A percentile compares a stretch with the other conserved stretches of the same genome.
Evolutionary conservation across 2,329 filamentous ascomycete species (phyloP).

Genomic region (Xylariaceae sp.): DNA sequence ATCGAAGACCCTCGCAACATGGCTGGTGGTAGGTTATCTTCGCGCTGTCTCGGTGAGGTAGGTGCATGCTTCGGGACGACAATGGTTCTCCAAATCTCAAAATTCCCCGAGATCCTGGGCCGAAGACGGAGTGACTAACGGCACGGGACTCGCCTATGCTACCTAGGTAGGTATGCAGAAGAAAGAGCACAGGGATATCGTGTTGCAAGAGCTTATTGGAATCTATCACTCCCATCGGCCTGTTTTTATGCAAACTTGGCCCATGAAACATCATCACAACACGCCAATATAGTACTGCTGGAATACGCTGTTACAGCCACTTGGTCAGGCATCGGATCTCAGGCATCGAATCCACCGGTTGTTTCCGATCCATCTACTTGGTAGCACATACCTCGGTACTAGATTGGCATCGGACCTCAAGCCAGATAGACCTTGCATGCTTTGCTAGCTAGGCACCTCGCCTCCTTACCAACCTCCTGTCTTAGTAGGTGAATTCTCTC

Average conservation of each 20-base stretch:
- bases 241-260: not conserved
- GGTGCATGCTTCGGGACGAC: not conserved
- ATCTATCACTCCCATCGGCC: not conserved
- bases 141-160: not conserved
- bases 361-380: constrained; percentile 10
- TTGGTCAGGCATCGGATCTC: not conserved
- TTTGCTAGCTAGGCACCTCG: too few species aligned
- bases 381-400: too few species aligned
- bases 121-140: constrained; percentile 14
- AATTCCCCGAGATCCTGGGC: constrained; percentile 6
- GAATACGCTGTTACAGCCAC: too few species aligned
- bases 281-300: too few species aligned
- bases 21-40: too few species aligned
- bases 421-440: too few species aligned
- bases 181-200: not conserved
- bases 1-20: too few species aligned
- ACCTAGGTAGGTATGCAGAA: not conserved
- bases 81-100: not conserved
- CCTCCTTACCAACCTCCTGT: not conserved
- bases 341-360: constrained; percentile 6
- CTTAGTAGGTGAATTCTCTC: constrained; percentile 14
- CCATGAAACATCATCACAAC: not conserved
- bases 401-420: too few species aligned
- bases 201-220: not conserved
- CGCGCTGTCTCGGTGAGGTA: too few species aligned